Evolutionary conservation across 306 rosid genomes (phyloP).

Genomic region (Sindora glabra): DNA sequence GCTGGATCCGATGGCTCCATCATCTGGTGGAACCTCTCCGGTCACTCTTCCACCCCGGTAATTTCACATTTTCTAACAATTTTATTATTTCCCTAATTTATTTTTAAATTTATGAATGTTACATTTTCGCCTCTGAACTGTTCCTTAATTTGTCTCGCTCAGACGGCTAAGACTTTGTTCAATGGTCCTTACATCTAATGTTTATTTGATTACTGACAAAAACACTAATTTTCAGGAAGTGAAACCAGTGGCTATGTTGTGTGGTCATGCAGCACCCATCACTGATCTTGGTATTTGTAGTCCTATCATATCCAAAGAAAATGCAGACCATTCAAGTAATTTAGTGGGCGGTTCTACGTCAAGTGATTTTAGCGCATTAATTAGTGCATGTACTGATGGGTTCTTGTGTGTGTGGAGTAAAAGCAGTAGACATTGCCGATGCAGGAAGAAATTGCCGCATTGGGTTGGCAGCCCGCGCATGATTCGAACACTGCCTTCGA

Average conservation of each 20-base stretch:
- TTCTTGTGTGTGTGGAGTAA: conserved; percentile 93
- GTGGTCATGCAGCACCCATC: conserved; percentile 83
- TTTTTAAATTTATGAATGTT: background rate
- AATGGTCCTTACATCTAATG: too few species aligned
- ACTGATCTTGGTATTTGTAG: conserved; percentile 65
- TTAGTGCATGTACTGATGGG: conserved; percentile 84
- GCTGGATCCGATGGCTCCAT: conserved; percentile 96
- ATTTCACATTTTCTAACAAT: background rate
- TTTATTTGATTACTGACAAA: too few species aligned
- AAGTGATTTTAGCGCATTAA: conserved; percentile 41
- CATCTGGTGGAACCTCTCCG: conserved; percentile 80
- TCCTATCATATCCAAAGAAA: conserved; percentile 42
- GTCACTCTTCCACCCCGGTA: conserved; percentile 53
- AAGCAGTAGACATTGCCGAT: conserved; percentile 82
- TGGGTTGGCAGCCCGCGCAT: conserved; percentile 85
- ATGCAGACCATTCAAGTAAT: conserved; percentile 15
- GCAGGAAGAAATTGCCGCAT: conserved; percentile 82
- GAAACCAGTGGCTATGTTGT: conserved; percentile 68
- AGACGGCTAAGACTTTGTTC: too few species aligned
- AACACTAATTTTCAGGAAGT: conserved; percentile 48
- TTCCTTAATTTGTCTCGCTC: too few species aligned
- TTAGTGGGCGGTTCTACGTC: conserved; percentile 20
- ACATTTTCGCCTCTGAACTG: background rate
- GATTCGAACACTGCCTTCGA: conserved; percentile 57
- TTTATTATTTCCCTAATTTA: background rate